These are phyloP conservation scores for Eimeria mitis DNA, from an alignment of 169 alveolate species.

Conservation along the genomic window DNA sequence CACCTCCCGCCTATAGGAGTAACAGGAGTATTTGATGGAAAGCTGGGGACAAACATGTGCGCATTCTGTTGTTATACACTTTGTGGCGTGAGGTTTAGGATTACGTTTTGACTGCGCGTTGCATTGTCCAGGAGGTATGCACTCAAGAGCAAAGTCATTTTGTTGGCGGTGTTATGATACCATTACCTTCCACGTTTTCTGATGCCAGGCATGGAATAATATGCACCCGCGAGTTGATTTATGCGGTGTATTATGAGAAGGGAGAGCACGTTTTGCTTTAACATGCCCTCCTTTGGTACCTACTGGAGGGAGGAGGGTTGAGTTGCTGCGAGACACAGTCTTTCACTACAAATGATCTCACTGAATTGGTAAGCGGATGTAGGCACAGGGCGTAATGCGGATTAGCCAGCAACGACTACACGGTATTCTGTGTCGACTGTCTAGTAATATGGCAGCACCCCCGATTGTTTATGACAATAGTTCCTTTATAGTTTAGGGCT, in stretches of 20 bases:
- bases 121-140: background rate
- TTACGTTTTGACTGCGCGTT: background rate
- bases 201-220: background rate
- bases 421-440: too few species aligned
- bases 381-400: background rate
- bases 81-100: background rate
- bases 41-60: too few species aligned
- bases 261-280: background rate
- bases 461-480: too few species aligned
- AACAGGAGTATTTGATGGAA: too few species aligned
- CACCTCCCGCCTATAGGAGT: too few species aligned
- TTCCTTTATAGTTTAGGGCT: too few species aligned
- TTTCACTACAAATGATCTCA: background rate
- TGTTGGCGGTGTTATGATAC: background rate
- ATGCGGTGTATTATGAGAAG: background rate
- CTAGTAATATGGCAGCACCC: too few species aligned
- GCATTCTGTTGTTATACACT: background rate
- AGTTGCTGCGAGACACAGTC: background rate
- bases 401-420: background rate
- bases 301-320: background rate
- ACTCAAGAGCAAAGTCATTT: background rate
- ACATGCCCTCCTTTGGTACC: background rate
- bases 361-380: background rate
- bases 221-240: background rate
- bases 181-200: background rate